A percentile compares a stretch with the other conserved stretches of the same genome.
phyloP scores from a whole-genome alignment of 768 basidiomycete genomes.

The Lentinus brumalis region DNA sequence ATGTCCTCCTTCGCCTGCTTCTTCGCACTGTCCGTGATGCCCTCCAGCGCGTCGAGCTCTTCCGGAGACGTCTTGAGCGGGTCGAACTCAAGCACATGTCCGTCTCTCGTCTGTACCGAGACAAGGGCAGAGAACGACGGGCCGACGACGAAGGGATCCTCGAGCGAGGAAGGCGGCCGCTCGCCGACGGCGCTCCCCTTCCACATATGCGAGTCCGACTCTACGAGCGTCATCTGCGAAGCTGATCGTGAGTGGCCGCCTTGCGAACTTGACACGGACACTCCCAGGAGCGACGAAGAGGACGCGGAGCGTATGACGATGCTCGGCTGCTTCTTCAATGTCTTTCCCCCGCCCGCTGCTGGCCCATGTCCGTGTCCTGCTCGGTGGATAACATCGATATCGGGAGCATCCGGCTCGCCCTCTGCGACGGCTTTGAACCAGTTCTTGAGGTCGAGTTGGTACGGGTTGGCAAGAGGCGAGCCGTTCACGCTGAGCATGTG shows the following conservation, averaged over 20 bases:
- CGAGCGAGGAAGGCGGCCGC: constrained; percentile 1
- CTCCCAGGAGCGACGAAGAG: constrained; percentile 2
- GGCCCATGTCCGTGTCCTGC: neutral
- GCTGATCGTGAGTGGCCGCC: constrained; percentile 47
- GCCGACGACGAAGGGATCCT: constrained; percentile 16
- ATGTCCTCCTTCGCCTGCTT: constrained; percentile 80
- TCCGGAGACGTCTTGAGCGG: constrained; percentile 74
- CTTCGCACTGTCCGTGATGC: constrained; percentile 81
- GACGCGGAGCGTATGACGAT: constrained; percentile 39
- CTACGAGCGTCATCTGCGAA: constrained; percentile 49
- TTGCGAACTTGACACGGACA: constrained; percentile 4
- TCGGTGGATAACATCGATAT: neutral
- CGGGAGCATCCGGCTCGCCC: constrained; percentile 29
- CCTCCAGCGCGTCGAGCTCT: constrained; percentile 73
- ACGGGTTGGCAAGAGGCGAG: constrained; percentile 80
- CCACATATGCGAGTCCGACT: constrained; percentile 33
- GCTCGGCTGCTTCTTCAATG: constrained; percentile 37
- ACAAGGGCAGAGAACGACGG: constrained; percentile 56
- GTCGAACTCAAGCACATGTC: constrained; percentile 83
- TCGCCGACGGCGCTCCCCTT: constrained; percentile 6
- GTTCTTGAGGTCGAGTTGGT: constrained; percentile 67
- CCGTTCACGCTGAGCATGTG: constrained; percentile 82
- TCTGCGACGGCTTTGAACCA: constrained; percentile 44
- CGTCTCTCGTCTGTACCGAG: constrained; percentile 79
- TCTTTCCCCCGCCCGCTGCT: constrained; percentile 27